A percentile compares a stretch with the other conserved stretches of the same genome.
Evolutionary conservation across 192 early-diverging fungal genomes (phyloP).

Genomic region (Entomortierella lignicola): DNA sequence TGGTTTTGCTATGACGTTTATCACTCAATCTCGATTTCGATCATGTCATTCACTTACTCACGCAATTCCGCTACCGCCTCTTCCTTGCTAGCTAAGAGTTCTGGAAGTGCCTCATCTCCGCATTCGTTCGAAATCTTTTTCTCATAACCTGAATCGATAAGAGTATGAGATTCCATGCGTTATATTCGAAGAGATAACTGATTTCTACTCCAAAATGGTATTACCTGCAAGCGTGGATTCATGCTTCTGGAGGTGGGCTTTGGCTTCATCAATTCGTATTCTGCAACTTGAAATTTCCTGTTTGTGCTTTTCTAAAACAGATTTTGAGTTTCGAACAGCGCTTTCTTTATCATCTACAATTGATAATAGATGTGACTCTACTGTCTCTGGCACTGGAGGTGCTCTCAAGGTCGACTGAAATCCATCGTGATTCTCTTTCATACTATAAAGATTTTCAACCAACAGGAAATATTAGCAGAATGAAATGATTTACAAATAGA

Average conservation of each 20-base stretch:
- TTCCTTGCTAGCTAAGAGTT: slow-evolving; percentile 34
- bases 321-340: slow-evolving; percentile 51
- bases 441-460: slow-evolving; percentile 4
- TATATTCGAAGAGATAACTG: not conserved
- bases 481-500: too few relatives aligned
- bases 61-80: slow-evolving; percentile 56
- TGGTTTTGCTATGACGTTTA: too few relatives aligned
- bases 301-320: slow-evolving; percentile 19
- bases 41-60: slow-evolving; percentile 50
- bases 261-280: slow-evolving; percentile 22
- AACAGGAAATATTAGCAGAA: too few relatives aligned
- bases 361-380: slow-evolving; percentile 42
- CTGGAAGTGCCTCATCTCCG: slow-evolving; percentile 11
- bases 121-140: slow-evolving; percentile 19
- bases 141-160: slow-evolving; percentile 8
- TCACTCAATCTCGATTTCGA: not conserved
- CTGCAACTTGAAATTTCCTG: slow-evolving; percentile 14
- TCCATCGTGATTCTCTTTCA: slow-evolving; percentile 9
- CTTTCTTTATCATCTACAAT: slow-evolving; percentile 60
- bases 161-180: not conserved
- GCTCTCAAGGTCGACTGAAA: slow-evolving; percentile 9
- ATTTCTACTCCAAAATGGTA: not conserved
- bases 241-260: slow-evolving; percentile 18
- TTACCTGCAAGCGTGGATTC: slow-evolving; percentile 57
- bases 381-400: slow-evolving; percentile 6